These are phyloP conservation scores for Jamesozyma piceae DNA, from an alignment of 805 yeast genomes.

Conservation along the genomic window DNA sequence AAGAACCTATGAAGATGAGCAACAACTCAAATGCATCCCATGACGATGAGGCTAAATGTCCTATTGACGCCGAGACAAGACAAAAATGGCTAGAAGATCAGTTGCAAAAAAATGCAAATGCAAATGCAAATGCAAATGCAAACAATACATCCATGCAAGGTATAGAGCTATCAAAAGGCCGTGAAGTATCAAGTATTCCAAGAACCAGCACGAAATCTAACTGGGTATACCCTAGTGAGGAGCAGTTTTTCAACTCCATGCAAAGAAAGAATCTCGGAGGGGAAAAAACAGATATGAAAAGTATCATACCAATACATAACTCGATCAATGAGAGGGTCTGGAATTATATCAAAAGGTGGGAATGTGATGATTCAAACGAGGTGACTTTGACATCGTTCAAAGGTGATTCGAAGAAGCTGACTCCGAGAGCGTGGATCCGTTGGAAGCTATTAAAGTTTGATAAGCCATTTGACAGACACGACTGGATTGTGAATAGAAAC, in stretches of 20 bases:
- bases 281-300: conserved; percentile 68
- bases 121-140: conserved; percentile 15
- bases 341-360: conserved; percentile 81
- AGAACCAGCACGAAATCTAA: conserved; percentile 50
- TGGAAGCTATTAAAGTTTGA: conserved; percentile 53
- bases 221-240: conserved; percentile 95
- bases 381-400: conserved; percentile 75
- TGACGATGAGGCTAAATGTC: conserved; percentile 40
- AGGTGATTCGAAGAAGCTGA: conserved; percentile 76
- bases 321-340: conserved; percentile 90
- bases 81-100: conserved; percentile 40
- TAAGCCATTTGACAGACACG: conserved; percentile 91
- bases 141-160: conserved; percentile 24
- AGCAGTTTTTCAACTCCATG: conserved; percentile 93
- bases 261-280: conserved; percentile 84
- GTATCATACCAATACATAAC: conserved; percentile 90
- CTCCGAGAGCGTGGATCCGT: conserved; percentile 79
- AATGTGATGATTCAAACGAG: conserved; percentile 45
- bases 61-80: conserved; percentile 58
- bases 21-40: too few species aligned
- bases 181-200: conserved; percentile 78
- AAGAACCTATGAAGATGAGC: too few species aligned
- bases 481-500: conserved; percentile 83
- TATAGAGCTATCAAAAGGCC: conserved; percentile 50
- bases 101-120: conserved; percentile 10